A percentile compares a stretch with the other conserved stretches of the same genome.
phyloP scores from a whole-genome alignment of 1,284 basidiomycete species.

The Malassezia pachydermatis region DNA sequence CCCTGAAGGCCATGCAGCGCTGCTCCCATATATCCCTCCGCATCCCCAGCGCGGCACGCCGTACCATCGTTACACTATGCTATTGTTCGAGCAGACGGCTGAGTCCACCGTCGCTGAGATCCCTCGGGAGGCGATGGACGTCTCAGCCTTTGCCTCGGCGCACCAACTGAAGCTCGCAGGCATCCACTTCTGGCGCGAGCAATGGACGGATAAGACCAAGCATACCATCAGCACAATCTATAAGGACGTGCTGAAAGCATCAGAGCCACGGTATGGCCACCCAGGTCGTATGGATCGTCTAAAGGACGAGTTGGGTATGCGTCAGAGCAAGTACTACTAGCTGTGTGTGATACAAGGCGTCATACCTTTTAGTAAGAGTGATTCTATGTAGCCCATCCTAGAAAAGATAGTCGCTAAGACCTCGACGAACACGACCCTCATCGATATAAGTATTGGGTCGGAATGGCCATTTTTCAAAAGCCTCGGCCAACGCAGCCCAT shows the following conservation, averaged over 20 bases:
- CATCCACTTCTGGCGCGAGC: slow-evolving; percentile 70
- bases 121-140: slow-evolving; percentile 56
- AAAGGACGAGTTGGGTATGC: slow-evolving; percentile 13
- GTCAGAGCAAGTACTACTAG: slow-evolving; percentile 20
- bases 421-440: slow-evolving; percentile 24
- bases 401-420: slow-evolving; percentile 8
- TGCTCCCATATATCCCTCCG: slow-evolving; percentile 68
- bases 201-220: slow-evolving; percentile 55
- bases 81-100: slow-evolving; percentile 62
- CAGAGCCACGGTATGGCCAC: slow-evolving; percentile 17
- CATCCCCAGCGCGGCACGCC: slow-evolving; percentile 73
- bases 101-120: not conserved
- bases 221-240: slow-evolving; percentile 61
- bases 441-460: slow-evolving; percentile 31
- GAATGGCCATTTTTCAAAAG: slow-evolving; percentile 46
- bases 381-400: too few relatives aligned
- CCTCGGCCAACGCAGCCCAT: slow-evolving; percentile 34
- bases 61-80: slow-evolving; percentile 71
- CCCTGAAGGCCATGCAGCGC: slow-evolving; percentile 54
- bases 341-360: not conserved
- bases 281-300: slow-evolving; percentile 9
- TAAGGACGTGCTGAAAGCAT: slow-evolving; percentile 53
- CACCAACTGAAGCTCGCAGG: slow-evolving; percentile 57
- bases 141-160: slow-evolving; percentile 57
- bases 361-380: too few relatives aligned